Base-by-base conservation (phyloP, 2,329 filamentous ascomycete species). In the Septoria petroselini region DNA sequence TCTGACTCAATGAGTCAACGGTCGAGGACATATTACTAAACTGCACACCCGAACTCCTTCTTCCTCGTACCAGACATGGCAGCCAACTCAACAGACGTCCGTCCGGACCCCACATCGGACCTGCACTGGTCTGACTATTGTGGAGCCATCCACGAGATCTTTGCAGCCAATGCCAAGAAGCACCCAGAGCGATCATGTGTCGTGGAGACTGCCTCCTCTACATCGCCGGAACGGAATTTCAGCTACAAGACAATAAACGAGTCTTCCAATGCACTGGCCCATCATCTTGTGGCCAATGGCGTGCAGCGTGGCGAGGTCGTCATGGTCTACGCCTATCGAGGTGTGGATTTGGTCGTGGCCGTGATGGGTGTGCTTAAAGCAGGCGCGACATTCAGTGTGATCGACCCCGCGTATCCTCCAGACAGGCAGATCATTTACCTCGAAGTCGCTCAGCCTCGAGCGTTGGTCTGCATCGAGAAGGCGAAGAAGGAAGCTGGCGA, bases 231-330 rank as follows among this genome's bases (percentile, higher is more conserved):
- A 47, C 62, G 68, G 46, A 53, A 72, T 66, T 96, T 93, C 70
- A 91, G 83, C 18, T 97, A 96, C 69, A 76, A 76, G 58, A 88
- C 95, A 63, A 95, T 97, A 65, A 79, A 90, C 65, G 86, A 95
- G 72, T 84, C 85, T 0, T 86, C 88, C 23, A 94, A 94, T 66
- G 76, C 82, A 14, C 69, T 96, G 5, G 87, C 89, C 17, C 83
- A 95, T 70, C 81, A 95, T 65, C 77, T 96, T 15, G 79, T 86
- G 46, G 76, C 84, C 42, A 77, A 82, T 62, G 90, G 91, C 50
- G 76, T 89, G 56, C 76, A 83, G 52, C 76, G 82, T 59, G 90
- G 89, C 7, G 90, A 97, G 65, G 90, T 95, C 2, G 89, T 95
- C 62, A 95, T 95, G 88, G 87, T 93, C 56, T 96, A 84, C 65